These are phyloP conservation scores for Nematocida homosporus DNA, from an alignment of 371 early-diverging fungal species.

Conservation along the genomic window DNA sequence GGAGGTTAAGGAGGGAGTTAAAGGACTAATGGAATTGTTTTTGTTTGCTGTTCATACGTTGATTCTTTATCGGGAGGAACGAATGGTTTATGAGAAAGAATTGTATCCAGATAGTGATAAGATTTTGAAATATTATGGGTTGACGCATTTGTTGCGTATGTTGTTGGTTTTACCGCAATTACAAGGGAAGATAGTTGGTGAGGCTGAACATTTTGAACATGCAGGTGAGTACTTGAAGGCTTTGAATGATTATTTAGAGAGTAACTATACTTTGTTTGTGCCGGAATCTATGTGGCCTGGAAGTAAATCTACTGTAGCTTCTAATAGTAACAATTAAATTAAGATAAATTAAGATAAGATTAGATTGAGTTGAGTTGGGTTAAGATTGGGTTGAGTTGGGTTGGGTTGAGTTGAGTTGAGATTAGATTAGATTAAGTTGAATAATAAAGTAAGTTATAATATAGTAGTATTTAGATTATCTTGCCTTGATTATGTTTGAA, in stretches of 20 bases:
- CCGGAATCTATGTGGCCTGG: neutral
- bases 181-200: neutral
- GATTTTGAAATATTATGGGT: slow-evolving; percentile 33
- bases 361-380: no score
- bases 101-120: slow-evolving; percentile 13
- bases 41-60: slow-evolving; percentile 23
- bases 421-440: no score
- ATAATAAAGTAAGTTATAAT: no score
- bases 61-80: slow-evolving; percentile 48
- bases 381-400: no score
- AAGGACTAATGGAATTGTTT: slow-evolving; percentile 48
- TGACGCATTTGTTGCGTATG: slow-evolving; percentile 45
- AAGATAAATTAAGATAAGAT: no score
- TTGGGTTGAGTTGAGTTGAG: no score
- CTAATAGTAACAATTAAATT: slow-evolving; percentile 19
- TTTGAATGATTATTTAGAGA: slow-evolving; percentile 32
- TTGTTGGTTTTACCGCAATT: slow-evolving; percentile 7
- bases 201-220: slow-evolving; percentile 14
- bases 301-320: slow-evolving; percentile 12
- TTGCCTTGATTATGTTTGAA: no score
- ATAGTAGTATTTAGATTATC: no score
- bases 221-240: slow-evolving; percentile 16
- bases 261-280: neutral
- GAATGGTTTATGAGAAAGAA: slow-evolving; percentile 18
- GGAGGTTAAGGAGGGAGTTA: slow-evolving; percentile 47